Conservation (phyloP, 768 basidiomycete species). For the Lactifluus pinguis region DNA sequence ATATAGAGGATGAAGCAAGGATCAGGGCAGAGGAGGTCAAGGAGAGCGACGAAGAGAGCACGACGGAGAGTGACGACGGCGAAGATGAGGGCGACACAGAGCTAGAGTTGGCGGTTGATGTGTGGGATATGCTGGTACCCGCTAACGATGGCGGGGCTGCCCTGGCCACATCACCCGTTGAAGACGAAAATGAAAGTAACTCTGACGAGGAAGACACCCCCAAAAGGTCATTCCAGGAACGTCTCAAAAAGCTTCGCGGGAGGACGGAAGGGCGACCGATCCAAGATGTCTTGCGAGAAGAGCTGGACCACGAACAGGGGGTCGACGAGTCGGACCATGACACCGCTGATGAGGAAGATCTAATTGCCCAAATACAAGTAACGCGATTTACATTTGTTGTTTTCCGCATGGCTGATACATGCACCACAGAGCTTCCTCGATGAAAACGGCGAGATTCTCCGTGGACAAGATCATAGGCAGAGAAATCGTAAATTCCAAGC, state of each 20-base stretch:
- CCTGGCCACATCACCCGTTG: background rate
- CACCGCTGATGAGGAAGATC: slow-evolving; percentile 29
- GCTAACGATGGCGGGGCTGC: background rate
- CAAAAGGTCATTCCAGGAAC: slow-evolving; percentile 28
- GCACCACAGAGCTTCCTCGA: slow-evolving; percentile 37
- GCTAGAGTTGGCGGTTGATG: slow-evolving; percentile 16
- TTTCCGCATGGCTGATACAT: background rate
- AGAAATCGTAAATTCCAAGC: slow-evolving; percentile 52
- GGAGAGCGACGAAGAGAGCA: slow-evolving; percentile 25
- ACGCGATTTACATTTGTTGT: slow-evolving; percentile 15
- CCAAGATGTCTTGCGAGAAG: slow-evolving; percentile 13
- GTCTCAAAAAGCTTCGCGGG: slow-evolving; percentile 28
- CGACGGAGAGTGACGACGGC: slow-evolving; percentile 26
- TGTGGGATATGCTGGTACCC: background rate
- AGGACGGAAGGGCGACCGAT: slow-evolving; percentile 18
- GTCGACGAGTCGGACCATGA: background rate
- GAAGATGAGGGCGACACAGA: slow-evolving; percentile 19
- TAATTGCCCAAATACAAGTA: slow-evolving; percentile 21
- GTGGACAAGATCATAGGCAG: slow-evolving; percentile 36
- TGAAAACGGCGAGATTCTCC: slow-evolving; percentile 43
- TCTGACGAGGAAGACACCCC: slow-evolving; percentile 32
- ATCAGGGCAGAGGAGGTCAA: slow-evolving; percentile 36
- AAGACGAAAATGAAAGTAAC: slow-evolving; percentile 26
- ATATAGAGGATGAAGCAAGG: slow-evolving; percentile 46
- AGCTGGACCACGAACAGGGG: slow-evolving; percentile 5